Percentiles rank a stretch among this genome's conserved stretches.
Evolutionary conservation across 768 basidiomycete species (phyloP).

Genomic region (Russula dissimulans): DNA sequence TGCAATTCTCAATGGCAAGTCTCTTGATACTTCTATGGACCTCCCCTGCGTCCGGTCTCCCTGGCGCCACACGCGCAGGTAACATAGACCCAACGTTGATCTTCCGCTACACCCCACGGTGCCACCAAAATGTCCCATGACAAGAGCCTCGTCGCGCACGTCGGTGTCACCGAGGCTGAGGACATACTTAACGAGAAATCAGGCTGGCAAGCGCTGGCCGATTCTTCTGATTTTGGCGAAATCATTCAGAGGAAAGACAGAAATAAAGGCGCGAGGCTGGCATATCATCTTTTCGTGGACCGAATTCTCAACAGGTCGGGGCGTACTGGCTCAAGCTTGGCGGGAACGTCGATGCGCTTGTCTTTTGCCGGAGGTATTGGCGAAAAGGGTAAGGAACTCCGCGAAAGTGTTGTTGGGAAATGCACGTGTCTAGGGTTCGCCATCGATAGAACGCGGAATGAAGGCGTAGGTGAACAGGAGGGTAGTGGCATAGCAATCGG

Average conservation of each 20-base stretch:
- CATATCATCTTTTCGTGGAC: conserved; percentile 75
- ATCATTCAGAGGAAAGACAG: conserved; percentile 36
- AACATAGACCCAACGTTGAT: conserved; percentile 78
- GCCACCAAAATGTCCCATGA: conserved; percentile 47
- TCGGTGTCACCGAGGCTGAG: conserved; percentile 54
- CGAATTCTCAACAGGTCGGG: conserved; percentile 63
- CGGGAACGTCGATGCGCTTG: conserved; percentile 62
- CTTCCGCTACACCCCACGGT: conserved; percentile 68
- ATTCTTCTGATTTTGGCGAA: conserved; percentile 73
- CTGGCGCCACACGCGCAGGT: conserved; percentile 82
- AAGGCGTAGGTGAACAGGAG: conserved; percentile 27
- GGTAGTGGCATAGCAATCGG: conserved; percentile 43
- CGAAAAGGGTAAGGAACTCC: conserved; percentile 56
- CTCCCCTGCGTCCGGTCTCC: conserved; percentile 82
- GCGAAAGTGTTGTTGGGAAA: conserved; percentile 45
- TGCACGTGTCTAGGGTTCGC: conserved; percentile 55
- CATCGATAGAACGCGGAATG: conserved; percentile 42
- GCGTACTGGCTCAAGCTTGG: conserved; percentile 67
- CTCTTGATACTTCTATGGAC: conserved; percentile 90
- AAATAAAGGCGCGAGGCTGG: conserved; percentile 41
- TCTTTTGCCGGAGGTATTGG: conserved; percentile 86
- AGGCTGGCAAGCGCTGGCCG: conserved; percentile 72
- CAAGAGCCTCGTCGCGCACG: conserved; percentile 33
- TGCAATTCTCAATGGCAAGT: too few relatives aligned
- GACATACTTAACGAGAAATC: conserved; percentile 65